Evolutionary conservation across 345 rosid genomes (phyloP), one percentile per base, ranked within the genome.

Genomic region (Nephelium lappaceum): DNA sequence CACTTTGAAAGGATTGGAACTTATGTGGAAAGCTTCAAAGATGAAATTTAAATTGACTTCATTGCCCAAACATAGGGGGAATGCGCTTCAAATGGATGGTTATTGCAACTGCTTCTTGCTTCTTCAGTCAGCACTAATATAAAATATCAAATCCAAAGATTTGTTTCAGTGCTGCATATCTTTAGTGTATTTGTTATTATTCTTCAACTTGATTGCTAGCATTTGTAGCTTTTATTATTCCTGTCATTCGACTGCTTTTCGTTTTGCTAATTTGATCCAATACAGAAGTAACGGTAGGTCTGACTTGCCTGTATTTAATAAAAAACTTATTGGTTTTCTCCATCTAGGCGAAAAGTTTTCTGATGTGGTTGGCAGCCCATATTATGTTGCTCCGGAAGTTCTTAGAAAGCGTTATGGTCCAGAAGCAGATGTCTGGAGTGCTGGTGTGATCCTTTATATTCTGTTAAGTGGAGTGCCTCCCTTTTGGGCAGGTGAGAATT

Each of bases 341-440:
- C 38, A 31, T 79, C 47, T 83, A 94, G 98, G 93, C 39, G 97
- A 92, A 83, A 86, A 81, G 67, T 94, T 94, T 76, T 82, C 77
- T 8, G 98, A 92, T 79, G 97, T 94, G 49, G 98, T 94, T 67
- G 97, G 98, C 27, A 94, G 98, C 84, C 98, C 98, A 5, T 94
- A 94, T 76, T 94, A 94, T 76, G 98, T 94, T 73, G 98, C 98
- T 42, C 98, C 98, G 47, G 97, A 94, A 87, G 91, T 94, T 68
- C 86, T 94, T 79, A 83, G 81, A 79, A 94, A 94, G 83, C 89
- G 77, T 72, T 94, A 94, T 74, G 95, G 97, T 80, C 95, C 91
- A 69, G 95, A 94, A 85, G 87, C 93, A 81, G 98, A 94, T 88
- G 97, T 94, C 49, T 94, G 98, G 98, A 94, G 98, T 84, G 98